A percentile compares a stretch with the other conserved stretches of the same genome.
These are phyloP conservation scores for Pseudocercospora cruenta DNA, from an alignment of 2,329 filamentous ascomycete species.

Conservation along the genomic window DNA sequence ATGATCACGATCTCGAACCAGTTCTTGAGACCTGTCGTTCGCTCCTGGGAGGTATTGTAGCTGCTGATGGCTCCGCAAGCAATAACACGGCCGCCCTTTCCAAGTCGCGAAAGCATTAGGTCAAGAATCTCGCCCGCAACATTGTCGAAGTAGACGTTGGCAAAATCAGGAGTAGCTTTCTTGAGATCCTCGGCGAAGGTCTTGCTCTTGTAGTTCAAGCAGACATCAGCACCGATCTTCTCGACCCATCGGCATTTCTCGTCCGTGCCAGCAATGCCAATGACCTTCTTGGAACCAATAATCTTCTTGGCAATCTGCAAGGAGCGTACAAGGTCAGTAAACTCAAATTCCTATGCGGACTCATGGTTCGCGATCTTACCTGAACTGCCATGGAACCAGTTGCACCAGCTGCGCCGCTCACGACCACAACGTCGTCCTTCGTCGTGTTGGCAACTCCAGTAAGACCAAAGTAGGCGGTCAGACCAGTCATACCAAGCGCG, in stretches of 20 bases:
- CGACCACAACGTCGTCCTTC: constrained; percentile 51
- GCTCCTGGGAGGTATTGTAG: constrained; percentile 62
- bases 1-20: constrained; percentile 43
- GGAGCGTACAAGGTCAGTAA: constrained; percentile 38
- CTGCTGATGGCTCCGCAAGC: constrained; percentile 73
- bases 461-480: constrained; percentile 55
- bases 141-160: constrained; percentile 75
- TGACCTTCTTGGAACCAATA: constrained; percentile 47
- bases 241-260: constrained; percentile 59
- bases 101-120: constrained; percentile 65
- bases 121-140: constrained; percentile 74
- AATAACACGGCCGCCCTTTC: constrained; percentile 63
- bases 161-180: constrained; percentile 50
- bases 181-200: constrained; percentile 53
- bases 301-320: constrained; percentile 58
- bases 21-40: constrained; percentile 40
- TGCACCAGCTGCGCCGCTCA: constrained; percentile 54
- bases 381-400: constrained; percentile 52
- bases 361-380: constrained; percentile 57
- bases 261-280: constrained; percentile 58
- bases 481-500: constrained; percentile 47
- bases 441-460: constrained; percentile 44
- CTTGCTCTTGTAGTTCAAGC: constrained; percentile 58
- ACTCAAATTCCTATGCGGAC: constrained; percentile 45
- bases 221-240: constrained; percentile 56